phyloP scores from a whole-genome alignment of 2,329 filamentous ascomycete species.

The Didymosphaeria variabile region DNA sequence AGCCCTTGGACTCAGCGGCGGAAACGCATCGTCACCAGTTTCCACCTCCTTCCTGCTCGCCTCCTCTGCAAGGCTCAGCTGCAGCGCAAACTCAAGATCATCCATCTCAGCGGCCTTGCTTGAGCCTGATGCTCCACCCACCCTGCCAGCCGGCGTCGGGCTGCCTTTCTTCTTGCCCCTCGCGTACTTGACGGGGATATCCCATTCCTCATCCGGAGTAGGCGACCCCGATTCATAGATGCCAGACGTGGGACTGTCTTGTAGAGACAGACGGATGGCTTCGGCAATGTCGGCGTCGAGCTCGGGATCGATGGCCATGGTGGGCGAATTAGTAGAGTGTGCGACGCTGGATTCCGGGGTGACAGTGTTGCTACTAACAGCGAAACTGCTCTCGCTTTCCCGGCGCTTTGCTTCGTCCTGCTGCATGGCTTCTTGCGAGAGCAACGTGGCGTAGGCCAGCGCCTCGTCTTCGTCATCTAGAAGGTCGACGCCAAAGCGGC shows the following conservation, averaged over 20 bases:
- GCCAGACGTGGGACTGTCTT: conserved; percentile 30
- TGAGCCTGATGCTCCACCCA: conserved; percentile 49
- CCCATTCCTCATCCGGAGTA: conserved; percentile 36
- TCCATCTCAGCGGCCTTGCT: conserved; percentile 57
- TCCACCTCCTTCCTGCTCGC: conserved; percentile 55
- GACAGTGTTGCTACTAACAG: conserved; percentile 47
- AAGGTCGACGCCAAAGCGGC: conserved; percentile 85
- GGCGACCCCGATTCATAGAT: conserved; percentile 22
- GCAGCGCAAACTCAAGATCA: conserved; percentile 69
- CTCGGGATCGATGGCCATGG: conserved; percentile 55
- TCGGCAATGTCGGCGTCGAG: conserved; percentile 68
- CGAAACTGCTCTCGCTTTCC: conserved; percentile 53
- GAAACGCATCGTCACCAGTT: conserved; percentile 38
- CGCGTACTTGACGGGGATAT: conserved; percentile 58
- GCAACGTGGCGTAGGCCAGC: conserved; percentile 68
- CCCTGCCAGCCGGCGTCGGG: conserved; percentile 37
- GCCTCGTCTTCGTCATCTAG: conserved; percentile 69
- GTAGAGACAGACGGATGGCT: conserved; percentile 65
- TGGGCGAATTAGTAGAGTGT: conserved; percentile 40
- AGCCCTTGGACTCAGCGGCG: conserved; percentile 36
- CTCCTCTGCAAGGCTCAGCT: conserved; percentile 69
- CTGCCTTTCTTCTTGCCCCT: conserved; percentile 48
- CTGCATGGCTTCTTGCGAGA: conserved; percentile 67
- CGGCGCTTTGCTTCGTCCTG: conserved; percentile 58
- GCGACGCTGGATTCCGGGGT: conserved; percentile 46